Evolutionary conservation across 345 rosid genomes (phyloP).

Genomic region (Gossypium sturtianum): DNA sequence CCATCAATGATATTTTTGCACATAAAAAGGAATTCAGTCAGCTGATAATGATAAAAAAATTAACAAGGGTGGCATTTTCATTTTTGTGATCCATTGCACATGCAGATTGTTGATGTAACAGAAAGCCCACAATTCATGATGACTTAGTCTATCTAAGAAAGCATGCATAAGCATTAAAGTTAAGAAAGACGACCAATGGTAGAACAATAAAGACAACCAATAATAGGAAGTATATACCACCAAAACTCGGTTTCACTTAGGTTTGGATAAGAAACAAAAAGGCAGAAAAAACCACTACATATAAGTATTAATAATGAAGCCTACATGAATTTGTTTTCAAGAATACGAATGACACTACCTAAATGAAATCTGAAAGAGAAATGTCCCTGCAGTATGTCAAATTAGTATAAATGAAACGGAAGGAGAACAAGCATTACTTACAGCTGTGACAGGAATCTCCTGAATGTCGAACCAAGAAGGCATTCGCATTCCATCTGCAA

Average conservation of each 20-base stretch:
- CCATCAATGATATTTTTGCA: background rate
- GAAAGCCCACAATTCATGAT: background rate
- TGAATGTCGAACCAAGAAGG: slow-evolving; percentile 93
- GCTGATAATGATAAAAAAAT: background rate
- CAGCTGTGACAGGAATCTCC: slow-evolving; percentile 81
- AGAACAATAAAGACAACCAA: background rate
- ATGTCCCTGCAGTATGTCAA: background rate
- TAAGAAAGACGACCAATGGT: background rate
- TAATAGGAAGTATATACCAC: background rate
- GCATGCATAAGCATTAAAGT: background rate
- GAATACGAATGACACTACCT: background rate
- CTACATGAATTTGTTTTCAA: background rate
- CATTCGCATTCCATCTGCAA: slow-evolving; percentile 79
- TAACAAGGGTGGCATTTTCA: background rate
- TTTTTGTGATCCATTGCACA: background rate
- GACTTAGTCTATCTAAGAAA: background rate
- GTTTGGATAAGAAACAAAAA: background rate
- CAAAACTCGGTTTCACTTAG: background rate
- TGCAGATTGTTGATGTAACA: background rate
- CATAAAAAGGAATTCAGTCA: background rate
- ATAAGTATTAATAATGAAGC: background rate
- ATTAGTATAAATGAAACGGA: background rate
- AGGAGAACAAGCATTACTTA: slow-evolving; percentile 26
- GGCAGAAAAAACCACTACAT: background rate
- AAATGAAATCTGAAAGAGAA: background rate